Percentiles rank a stretch among this genome's conserved stretches.
Evolutionary conservation across 495 filamentous ascomycete genomes (phyloP).

Genomic region (Aspergillus olivimuriae): DNA sequence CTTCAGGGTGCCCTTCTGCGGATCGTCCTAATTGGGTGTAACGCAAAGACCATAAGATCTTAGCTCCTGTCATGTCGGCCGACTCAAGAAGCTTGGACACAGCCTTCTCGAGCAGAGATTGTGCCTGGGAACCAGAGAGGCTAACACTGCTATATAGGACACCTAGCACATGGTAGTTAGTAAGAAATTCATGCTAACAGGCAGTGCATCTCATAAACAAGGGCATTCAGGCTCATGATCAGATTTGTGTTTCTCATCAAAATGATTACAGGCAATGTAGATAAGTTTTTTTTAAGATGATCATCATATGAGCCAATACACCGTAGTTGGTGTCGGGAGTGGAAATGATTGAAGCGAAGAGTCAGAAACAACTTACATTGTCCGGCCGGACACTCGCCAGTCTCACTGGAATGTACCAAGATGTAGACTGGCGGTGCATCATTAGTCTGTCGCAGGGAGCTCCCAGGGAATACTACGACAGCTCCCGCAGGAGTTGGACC

Average conservation of each 20-base stretch:
- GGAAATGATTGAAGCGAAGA: slow-evolving; percentile 8
- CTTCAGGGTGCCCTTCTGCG: slow-evolving; percentile 9
- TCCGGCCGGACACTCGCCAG: slow-evolving; percentile 76
- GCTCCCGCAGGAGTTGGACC: slow-evolving; percentile 66
- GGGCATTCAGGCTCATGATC: slow-evolving; percentile 47
- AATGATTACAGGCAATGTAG: slow-evolving; percentile 93
- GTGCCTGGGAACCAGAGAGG: slow-evolving; percentile 27
- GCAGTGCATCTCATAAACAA: slow-evolving; percentile 7
- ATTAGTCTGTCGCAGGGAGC: slow-evolving; percentile 32
- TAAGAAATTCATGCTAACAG: slow-evolving; percentile 15
- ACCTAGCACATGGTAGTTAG: slow-evolving; percentile 52
- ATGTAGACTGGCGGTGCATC: slow-evolving; percentile 59
- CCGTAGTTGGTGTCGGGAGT: slow-evolving; percentile 4
- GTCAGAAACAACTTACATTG: slow-evolving; percentile 66
- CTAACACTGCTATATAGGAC: slow-evolving; percentile 59
- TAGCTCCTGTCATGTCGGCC: slow-evolving; percentile 24
- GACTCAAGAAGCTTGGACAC: slow-evolving; percentile 47
- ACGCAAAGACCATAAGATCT: slow-evolving; percentile 53
- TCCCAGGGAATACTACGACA: slow-evolving; percentile 63
- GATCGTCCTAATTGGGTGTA: slow-evolving; percentile 48
- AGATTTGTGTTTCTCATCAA: slow-evolving; percentile 82
- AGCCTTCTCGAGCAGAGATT: slow-evolving; percentile 45
- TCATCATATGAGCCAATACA: slow-evolving; percentile 64
- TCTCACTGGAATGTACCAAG: slow-evolving; percentile 73
- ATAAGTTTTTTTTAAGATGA: slow-evolving; percentile 78